A percentile compares a stretch with the other conserved stretches of the same genome.
These are phyloP conservation scores for Neobulgaria alba DNA, from an alignment of 2,329 filamentous ascomycete species.

Conservation along the genomic window DNA sequence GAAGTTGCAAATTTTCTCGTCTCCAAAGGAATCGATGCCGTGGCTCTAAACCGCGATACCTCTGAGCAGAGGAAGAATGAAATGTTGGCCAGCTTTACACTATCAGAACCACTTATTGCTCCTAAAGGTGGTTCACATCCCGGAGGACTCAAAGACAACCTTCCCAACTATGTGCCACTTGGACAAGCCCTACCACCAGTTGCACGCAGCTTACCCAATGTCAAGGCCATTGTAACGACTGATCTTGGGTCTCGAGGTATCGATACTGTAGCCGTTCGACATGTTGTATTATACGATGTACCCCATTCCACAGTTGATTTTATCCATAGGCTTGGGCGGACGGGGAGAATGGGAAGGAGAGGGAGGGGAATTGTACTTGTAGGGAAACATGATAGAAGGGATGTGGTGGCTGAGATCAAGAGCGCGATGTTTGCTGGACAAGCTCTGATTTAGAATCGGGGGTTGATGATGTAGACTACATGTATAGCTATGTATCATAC, in stretches of 20 bases:
- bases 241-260: conserved; percentile 90
- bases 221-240: conserved; percentile 88
- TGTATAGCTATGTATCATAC: conserved; percentile 5
- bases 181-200: conserved; percentile 20
- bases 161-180: conserved; percentile 27
- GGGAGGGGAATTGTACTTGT: conserved; percentile 86
- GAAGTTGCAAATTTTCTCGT: conserved; percentile 71
- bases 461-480: conserved; percentile 1
- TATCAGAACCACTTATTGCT: conserved; percentile 31
- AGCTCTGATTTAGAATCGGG: conserved; percentile 52
- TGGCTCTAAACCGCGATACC: conserved; percentile 78
- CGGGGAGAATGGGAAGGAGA: conserved; percentile 84
- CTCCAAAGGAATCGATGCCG: conserved; percentile 80
- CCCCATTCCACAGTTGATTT: conserved; percentile 97
- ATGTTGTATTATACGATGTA: conserved; percentile 95
- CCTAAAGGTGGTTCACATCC: conserved; percentile 28
- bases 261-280: conserved; percentile 82
- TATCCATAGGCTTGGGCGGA: conserved; percentile 87
- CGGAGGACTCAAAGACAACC: conserved; percentile 33
- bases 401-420: conserved; percentile 85
- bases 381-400: conserved; percentile 79
- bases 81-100: conserved; percentile 67
- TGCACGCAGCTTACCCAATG: conserved; percentile 51
- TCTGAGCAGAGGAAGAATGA: conserved; percentile 68
- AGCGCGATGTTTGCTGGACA: conserved; percentile 81